phyloP scores from a whole-genome alignment of 2,329 filamentous ascomycete genomes.

The Ophiosphaerella herpotricha region DNA sequence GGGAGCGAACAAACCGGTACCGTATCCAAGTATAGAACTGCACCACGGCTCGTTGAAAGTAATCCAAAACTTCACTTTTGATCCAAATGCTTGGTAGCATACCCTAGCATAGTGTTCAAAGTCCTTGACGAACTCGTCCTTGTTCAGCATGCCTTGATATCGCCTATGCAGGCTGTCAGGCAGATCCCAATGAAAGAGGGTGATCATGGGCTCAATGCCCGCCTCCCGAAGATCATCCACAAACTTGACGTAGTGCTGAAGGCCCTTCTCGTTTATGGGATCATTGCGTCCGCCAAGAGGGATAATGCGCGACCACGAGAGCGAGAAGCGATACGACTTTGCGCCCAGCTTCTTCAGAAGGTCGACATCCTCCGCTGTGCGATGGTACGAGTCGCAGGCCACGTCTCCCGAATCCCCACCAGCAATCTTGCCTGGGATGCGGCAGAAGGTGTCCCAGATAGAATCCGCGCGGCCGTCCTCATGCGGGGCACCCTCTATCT shows the following conservation, averaged over 20 bases:
- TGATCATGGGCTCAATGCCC: conserved; percentile 80
- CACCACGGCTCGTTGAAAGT: conserved; percentile 93
- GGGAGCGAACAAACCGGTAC: conserved; percentile 76
- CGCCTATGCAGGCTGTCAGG: conserved; percentile 77
- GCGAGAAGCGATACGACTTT: conserved; percentile 79
- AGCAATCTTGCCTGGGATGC: conserved; percentile 79
- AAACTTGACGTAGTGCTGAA: conserved; percentile 78
- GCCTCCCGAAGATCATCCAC: conserved; percentile 77
- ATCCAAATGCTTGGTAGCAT: conserved; percentile 72
- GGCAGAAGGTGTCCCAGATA: conserved; percentile 91
- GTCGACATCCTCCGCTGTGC: conserved; percentile 74
- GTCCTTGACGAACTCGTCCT: conserved; percentile 80
- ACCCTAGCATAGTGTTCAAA: conserved; percentile 78
- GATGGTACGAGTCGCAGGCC: conserved; percentile 87
- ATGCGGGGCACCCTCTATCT: conserved; percentile 78
- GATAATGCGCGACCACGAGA: conserved; percentile 83
- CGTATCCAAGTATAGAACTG: conserved; percentile 79
- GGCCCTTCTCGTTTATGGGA: conserved; percentile 76
- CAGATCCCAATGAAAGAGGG: conserved; percentile 87
- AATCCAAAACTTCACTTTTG: conserved; percentile 84
- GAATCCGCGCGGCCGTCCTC: conserved; percentile 79
- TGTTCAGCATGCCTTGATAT: conserved; percentile 81
- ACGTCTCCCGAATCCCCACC: conserved; percentile 74
- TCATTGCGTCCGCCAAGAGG: conserved; percentile 83
- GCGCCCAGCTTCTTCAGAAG: conserved; percentile 76